Conservation (phyloP, 768 basidiomycete genomes). For the Astraeus odoratus region DNA sequence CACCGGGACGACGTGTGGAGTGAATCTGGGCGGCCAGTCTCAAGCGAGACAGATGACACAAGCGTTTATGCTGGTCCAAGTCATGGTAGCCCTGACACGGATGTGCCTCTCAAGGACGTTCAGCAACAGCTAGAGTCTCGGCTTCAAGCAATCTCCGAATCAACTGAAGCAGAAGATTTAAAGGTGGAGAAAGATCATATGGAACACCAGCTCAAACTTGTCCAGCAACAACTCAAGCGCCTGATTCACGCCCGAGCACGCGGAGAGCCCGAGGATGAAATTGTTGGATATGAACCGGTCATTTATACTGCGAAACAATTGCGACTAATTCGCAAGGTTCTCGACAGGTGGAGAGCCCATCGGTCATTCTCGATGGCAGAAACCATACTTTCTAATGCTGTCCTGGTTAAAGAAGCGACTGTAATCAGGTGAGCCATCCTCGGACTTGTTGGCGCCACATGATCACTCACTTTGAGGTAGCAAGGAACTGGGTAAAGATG, state of each 20-base stretch:
- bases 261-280: constrained; percentile 64
- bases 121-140: constrained; percentile 73
- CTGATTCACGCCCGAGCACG: constrained; percentile 69
- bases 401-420: constrained; percentile 90
- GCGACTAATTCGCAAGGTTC: constrained; percentile 70
- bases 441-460: not conserved
- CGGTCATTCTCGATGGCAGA: constrained; percentile 92
- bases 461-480: constrained; percentile 32
- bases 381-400: constrained; percentile 74
- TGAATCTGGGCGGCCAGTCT: constrained; percentile 73
- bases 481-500: constrained; percentile 80
- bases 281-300: constrained; percentile 66
- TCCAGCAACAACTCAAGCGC: constrained; percentile 77
- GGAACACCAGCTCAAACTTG: constrained; percentile 78
- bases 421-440: constrained; percentile 61
- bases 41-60: constrained; percentile 86
- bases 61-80: constrained; percentile 64
- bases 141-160: constrained; percentile 53
- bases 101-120: constrained; percentile 59
- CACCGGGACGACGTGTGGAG: constrained; percentile 88
- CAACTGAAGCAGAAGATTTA: constrained; percentile 74
- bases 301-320: constrained; percentile 81
- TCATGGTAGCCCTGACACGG: constrained; percentile 57
- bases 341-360: constrained; percentile 82
- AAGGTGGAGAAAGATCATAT: constrained; percentile 90